Evolutionary conservation across 2,329 filamentous ascomycete species (phyloP), one percentile per base, ranked within the genome.

Genomic region (Periconia sp.): DNA sequence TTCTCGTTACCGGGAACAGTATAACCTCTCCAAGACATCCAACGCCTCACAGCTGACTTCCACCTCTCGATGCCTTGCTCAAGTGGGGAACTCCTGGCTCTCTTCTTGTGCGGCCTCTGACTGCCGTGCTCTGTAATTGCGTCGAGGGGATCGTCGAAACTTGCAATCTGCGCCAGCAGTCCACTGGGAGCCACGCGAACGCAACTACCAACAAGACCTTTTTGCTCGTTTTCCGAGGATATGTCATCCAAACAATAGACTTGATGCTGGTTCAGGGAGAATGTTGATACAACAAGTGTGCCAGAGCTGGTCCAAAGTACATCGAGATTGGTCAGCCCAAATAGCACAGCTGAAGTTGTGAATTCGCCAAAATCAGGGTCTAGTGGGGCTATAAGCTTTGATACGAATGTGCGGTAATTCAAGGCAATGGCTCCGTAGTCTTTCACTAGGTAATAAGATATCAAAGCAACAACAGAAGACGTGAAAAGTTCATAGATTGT

Each of bases 401-500:
- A 63, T 29, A 65, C 36, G 25, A 72, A 66, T 32, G 68, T 71
- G 28, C 69, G 61, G 43, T 62, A 66, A 43, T 71, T 71, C 28
- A 72, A 50, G 17, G 66, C 62, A 43, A 66, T 52, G 17, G 61
- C 57, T 21, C 55, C 48, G 33, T 65, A 57, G 40, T 68, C 55
- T 43, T 55, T 61, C 42, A 65, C 64, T 30, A 71, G 44, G 32
- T 55, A 43, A 28, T 61, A 69, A 17, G 66, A 65, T 48, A 71
- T 53, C 34, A 66, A 53, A 25, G 64, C 66, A 41, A 67, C 49
- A 33, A 72, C 60, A 32, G 69, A 64, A 19, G 68, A 66, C 5
- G 57, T 65, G 53, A 71, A 70, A 23, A 70, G 55, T 46, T 68
- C 65, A 56, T 72, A 72, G 23, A 71, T 46, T 19, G 58, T 49